phyloP scores from a whole-genome alignment of 2,329 filamentous ascomycete species.

The Karstenula rhodostoma region DNA sequence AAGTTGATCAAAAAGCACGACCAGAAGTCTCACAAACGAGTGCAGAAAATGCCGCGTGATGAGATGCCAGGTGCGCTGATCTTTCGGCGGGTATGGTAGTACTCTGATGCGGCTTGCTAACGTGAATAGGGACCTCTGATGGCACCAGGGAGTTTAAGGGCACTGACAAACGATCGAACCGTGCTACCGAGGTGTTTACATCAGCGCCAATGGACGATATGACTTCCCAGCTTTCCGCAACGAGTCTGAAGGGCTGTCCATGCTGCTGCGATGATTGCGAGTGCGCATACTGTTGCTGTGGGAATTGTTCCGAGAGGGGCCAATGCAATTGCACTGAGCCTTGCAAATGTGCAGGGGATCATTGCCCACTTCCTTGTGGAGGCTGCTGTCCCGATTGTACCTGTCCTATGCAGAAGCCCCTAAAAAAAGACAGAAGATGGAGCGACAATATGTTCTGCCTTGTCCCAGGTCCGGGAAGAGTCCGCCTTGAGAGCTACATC shows the following conservation, averaged over 20 bases:
- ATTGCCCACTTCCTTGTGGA: not conserved
- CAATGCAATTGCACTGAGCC: not conserved
- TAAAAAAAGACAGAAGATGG: not conserved
- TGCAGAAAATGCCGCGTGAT: not conserved
- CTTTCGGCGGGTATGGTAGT: not conserved
- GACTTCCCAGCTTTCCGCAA: not conserved
- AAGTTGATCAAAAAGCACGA: not conserved
- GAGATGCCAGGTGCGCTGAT: not conserved
- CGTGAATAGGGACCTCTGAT: too few species aligned
- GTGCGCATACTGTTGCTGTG: not conserved
- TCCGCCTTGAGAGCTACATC: not conserved
- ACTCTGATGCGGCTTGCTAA: too few species aligned
- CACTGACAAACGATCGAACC: too few species aligned
- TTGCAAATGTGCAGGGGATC: not conserved
- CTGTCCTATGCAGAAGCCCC: not conserved
- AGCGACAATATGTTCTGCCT: not conserved
- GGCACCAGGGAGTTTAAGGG: too few species aligned
- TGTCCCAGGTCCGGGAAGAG: not conserved
- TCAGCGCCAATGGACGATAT: not conserved
- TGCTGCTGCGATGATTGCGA: not conserved
- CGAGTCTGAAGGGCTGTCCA: not conserved
- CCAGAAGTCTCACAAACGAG: not conserved
- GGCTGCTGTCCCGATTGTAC: not conserved
- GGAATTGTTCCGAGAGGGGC: not conserved
- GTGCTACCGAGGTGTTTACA: not conserved